Percentiles rank a stretch among this genome's conserved stretches.
Conservation (phyloP, 2,329 filamentous ascomycete genomes). For the Juglanconis oblonga region DNA sequence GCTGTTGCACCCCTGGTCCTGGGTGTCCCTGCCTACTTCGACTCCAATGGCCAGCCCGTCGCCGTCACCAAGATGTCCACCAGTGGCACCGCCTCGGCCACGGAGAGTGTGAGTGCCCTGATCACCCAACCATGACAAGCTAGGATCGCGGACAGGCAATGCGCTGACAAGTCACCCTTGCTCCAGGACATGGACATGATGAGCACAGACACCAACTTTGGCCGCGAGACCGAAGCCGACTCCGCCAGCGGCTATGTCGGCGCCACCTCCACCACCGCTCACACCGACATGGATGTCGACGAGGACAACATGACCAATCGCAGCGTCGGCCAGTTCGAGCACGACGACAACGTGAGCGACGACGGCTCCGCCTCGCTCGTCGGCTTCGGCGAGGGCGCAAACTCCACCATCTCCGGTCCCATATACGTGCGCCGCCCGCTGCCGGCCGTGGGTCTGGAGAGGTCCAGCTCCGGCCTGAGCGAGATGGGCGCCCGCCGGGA, state of each 20-base stretch:
- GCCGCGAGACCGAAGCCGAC: slow-evolving; percentile 38
- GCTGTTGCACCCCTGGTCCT: slow-evolving; percentile 33
- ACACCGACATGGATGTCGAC: slow-evolving; percentile 52
- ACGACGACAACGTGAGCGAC: slow-evolving; percentile 72
- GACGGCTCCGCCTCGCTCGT: slow-evolving; percentile 82
- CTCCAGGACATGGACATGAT: slow-evolving; percentile 62
- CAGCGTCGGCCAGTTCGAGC: slow-evolving; percentile 49
- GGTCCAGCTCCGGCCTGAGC: slow-evolving; percentile 51
- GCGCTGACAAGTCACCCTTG: not conserved
- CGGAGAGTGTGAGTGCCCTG: slow-evolving; percentile 62
- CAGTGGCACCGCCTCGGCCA: slow-evolving; percentile 86
- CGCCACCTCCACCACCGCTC: slow-evolving; percentile 33
- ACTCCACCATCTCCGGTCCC: slow-evolving; percentile 77
- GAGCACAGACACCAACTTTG: slow-evolving; percentile 63
- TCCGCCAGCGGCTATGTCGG: slow-evolving; percentile 56
- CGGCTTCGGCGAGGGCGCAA: slow-evolving; percentile 89
- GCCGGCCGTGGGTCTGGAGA: slow-evolving; percentile 43
- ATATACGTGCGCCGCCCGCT: slow-evolving; percentile 57
- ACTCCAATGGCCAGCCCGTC: slow-evolving; percentile 66
- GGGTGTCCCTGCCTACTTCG: slow-evolving; percentile 67
- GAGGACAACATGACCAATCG: slow-evolving; percentile 40
- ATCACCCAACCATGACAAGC: not conserved
- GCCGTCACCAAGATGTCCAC: slow-evolving; percentile 79
- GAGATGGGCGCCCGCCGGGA: slow-evolving; percentile 35
- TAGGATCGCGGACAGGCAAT: not conserved